These are phyloP conservation scores for Mucuna pruriens DNA, from an alignment of 306 rosid genomes.

Conservation along the genomic window DNA sequence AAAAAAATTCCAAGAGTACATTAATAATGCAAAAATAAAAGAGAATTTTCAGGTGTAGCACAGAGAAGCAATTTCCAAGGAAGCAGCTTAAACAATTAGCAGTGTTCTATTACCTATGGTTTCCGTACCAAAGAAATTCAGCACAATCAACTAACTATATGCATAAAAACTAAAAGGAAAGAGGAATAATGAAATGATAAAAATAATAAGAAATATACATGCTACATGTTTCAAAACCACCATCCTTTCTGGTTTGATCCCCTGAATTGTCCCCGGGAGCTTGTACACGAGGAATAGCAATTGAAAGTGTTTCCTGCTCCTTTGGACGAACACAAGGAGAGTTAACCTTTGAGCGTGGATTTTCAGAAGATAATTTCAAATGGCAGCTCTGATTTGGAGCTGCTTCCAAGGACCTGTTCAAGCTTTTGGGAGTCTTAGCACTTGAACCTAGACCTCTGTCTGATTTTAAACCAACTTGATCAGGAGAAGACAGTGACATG, in stretches of 20 bases:
- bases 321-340: conserved; percentile 59
- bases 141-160: conserved; percentile 12
- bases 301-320: conserved; percentile 49
- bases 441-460: conserved; percentile 40
- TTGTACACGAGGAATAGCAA: conserved; percentile 46
- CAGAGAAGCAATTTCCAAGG: background rate
- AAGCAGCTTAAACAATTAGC: conserved; percentile 39
- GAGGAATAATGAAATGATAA: conserved; percentile 8
- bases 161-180: background rate
- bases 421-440: conserved; percentile 53
- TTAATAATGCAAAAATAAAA: background rate
- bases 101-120: background rate
- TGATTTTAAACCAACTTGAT: conserved; percentile 56
- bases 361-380: conserved; percentile 50
- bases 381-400: conserved; percentile 42
- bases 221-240: conserved; percentile 46
- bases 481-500: conserved; percentile 61
- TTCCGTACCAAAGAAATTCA: background rate
- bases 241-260: conserved; percentile 50
- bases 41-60: background rate
- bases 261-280: conserved; percentile 45
- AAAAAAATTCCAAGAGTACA: background rate
- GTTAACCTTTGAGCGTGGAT: conserved; percentile 46
- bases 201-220: conserved; percentile 47
- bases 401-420: conserved; percentile 48